Conservation (phyloP, 352 stramenopile species). For the Phytophthora tentaculata region DNA sequence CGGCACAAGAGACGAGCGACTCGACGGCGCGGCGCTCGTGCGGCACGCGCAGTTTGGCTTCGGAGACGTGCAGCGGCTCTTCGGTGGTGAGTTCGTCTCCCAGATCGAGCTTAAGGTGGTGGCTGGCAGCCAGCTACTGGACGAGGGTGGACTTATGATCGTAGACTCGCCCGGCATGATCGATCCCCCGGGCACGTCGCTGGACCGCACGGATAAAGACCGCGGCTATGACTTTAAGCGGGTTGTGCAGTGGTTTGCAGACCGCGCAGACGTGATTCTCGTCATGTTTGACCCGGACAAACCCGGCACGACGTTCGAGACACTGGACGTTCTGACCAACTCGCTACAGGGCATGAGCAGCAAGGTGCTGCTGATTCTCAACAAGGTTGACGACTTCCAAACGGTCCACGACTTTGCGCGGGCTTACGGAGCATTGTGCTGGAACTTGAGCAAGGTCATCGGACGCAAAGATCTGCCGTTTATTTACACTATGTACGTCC, state of each 20-base stretch:
- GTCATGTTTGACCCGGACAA: constrained; percentile 93
- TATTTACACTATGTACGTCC: constrained; percentile 92
- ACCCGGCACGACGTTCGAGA: constrained; percentile 88
- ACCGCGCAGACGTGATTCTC: constrained; percentile 86
- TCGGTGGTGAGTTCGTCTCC: constrained; percentile 83
- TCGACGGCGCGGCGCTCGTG: constrained; percentile 78
- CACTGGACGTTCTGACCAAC: constrained; percentile 85
- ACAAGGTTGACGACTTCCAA: constrained; percentile 91
- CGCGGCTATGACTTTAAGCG: constrained; percentile 89
- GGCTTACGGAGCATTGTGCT: constrained; percentile 86
- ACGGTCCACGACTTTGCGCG: constrained; percentile 88
- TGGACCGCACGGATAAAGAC: constrained; percentile 73
- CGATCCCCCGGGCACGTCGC: constrained; percentile 70
- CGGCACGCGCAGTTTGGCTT: constrained; percentile 83
- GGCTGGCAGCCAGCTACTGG: constrained; percentile 63
- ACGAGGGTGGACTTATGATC: constrained; percentile 84
- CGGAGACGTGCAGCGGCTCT: constrained; percentile 79
- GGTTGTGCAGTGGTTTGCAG: constrained; percentile 87
- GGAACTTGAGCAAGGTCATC: constrained; percentile 91
- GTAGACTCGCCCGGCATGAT: constrained; percentile 91
- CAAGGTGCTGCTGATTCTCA: constrained; percentile 87
- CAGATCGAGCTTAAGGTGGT: constrained; percentile 89
- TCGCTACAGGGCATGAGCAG: constrained; percentile 78
- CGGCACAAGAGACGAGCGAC: constrained; percentile 68
- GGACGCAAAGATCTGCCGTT: constrained; percentile 87